Evolutionary conservation across 2,329 filamentous ascomycete species (phyloP).

Genomic region (Scedosporium apiospermum): DNA sequence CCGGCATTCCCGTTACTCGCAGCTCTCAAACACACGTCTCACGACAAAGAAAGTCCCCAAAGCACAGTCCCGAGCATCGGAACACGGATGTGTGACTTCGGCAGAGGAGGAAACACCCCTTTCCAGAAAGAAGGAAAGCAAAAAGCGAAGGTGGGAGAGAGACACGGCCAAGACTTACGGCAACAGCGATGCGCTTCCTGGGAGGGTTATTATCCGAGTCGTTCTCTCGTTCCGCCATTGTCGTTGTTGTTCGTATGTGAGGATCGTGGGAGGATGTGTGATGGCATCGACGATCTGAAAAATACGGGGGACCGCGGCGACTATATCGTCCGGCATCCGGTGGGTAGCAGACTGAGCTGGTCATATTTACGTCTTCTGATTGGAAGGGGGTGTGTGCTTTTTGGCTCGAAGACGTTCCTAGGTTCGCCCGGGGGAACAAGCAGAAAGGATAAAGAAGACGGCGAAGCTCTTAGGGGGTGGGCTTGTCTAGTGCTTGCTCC

Average conservation of each 20-base stretch:
- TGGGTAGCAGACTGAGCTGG: conserved; percentile 29
- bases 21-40: neutral
- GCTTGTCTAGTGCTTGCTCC: no score
- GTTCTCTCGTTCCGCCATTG: conserved; percentile 28
- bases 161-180: conserved; percentile 32
- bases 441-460: neutral
- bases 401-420: neutral
- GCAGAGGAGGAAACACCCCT: neutral
- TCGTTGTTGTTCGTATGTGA: conserved; percentile 9
- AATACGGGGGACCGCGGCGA: conserved; percentile 22
- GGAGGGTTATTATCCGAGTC: conserved; percentile 35
- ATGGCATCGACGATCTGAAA: conserved; percentile 26
- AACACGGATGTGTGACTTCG: neutral
- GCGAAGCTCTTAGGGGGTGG: no score
- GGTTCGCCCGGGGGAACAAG: no score
- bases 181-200: conserved; percentile 49
- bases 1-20: neutral
- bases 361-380: conserved; percentile 20
- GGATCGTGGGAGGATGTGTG: conserved; percentile 23
- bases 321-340: conserved; percentile 22
- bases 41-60: neutral
- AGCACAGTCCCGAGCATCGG: neutral
- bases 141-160: neutral
- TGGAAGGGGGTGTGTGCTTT: neutral
- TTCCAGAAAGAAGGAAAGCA: neutral